These are phyloP conservation scores for Alternaria conjuncta DNA, from an alignment of 2,329 filamentous ascomycete species.

Conservation along the genomic window DNA sequence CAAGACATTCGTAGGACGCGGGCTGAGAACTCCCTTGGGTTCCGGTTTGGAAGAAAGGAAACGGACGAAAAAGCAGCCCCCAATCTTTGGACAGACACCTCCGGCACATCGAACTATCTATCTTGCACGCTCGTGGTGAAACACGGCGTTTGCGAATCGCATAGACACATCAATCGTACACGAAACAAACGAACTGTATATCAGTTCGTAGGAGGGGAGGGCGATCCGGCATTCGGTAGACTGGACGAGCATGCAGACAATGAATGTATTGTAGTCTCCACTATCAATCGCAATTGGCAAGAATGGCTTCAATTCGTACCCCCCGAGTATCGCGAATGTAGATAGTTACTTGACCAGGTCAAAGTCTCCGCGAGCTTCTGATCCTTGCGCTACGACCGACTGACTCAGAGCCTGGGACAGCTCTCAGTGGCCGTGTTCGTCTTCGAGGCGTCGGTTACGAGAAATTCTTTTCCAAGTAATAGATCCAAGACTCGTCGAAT, in stretches of 20 bases:
- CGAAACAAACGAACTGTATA: not conserved
- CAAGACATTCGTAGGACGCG: not conserved
- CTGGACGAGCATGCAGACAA: not conserved
- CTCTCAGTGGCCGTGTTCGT: not conserved
- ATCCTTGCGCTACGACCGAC: not conserved
- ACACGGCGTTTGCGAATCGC: not conserved
- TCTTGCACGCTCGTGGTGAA: not conserved
- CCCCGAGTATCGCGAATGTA: not conserved
- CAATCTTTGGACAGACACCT: not conserved
- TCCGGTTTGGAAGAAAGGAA: not conserved
- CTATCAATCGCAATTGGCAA: not conserved
- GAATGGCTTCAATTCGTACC: not conserved
- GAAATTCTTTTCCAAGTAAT: not conserved
- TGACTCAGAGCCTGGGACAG: not conserved
- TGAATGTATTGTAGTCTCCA: not conserved
- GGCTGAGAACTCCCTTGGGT: not conserved
- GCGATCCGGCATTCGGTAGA: not conserved
- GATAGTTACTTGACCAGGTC: not conserved
- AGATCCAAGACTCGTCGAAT: not conserved
- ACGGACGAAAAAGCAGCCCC: not conserved
- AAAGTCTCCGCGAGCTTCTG: not conserved
- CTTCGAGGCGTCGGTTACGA: not conserved
- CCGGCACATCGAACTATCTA: not conserved
- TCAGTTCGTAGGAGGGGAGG: not conserved
- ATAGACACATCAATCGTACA: not conserved